A percentile compares a stretch with the other conserved stretches of the same genome.
Evolutionary conservation across 2,329 filamentous ascomycete genomes (phyloP).

Genomic region (Fusarium piperis): DNA sequence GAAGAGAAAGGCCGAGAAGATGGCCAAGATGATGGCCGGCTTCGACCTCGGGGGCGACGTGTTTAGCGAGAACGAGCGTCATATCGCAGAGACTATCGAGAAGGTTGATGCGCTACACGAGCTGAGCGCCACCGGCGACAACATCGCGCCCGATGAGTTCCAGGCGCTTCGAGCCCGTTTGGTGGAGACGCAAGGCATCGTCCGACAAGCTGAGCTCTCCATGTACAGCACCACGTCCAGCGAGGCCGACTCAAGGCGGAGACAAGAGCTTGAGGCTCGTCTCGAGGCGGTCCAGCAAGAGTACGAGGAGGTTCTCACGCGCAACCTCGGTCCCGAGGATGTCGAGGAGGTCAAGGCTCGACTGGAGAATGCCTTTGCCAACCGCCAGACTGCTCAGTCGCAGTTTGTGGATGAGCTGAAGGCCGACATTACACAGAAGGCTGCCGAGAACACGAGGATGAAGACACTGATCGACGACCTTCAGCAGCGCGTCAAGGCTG

Average conservation of each 20-base stretch:
- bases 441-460: conserved; percentile 83
- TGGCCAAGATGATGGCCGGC: conserved; percentile 99
- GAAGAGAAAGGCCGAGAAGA: conserved; percentile 97
- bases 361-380: conserved; percentile 79
- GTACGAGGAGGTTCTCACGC: conserved; percentile 83
- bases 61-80: conserved; percentile 91
- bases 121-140: conserved; percentile 79
- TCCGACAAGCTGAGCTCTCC: conserved; percentile 90
- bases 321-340: conserved; percentile 81
- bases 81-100: conserved; percentile 84
- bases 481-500: conserved; percentile 76
- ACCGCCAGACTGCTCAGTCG: conserved; percentile 77
- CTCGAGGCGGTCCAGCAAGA: conserved; percentile 80
- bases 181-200: conserved; percentile 89
- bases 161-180: conserved; percentile 80
- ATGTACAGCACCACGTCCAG: conserved; percentile 75
- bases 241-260: conserved; percentile 72
- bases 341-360: conserved; percentile 84
- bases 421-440: conserved; percentile 78
- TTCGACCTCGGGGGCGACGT: conserved; percentile 94
- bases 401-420: conserved; percentile 81
- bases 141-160: conserved; percentile 83
- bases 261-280: conserved; percentile 80
- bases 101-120: conserved; percentile 83
- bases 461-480: conserved; percentile 83